Evolutionary conservation across 192 early-diverging fungal genomes (phyloP), one percentile per base, ranked within the genome.

Genomic region (Ambispora gerdemannii): DNA sequence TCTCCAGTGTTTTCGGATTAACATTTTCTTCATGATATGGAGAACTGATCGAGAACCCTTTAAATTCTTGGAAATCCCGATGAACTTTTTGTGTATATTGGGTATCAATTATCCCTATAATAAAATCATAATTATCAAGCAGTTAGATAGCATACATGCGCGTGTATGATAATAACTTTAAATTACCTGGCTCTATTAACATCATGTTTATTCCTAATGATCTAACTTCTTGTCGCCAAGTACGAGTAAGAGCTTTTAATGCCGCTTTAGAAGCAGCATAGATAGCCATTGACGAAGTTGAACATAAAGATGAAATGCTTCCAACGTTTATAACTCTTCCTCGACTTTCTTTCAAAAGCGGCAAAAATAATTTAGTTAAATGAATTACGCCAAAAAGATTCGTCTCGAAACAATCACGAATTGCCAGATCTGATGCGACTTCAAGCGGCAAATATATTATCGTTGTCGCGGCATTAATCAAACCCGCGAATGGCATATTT

Each of bases 291-390:
- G 49, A 33, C 3, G 67, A 6, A n/a, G 67, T 30, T 25, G n/a
- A 20, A 32, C 24, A 15, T 52, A 50, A 69, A 34, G 67, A 17
- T 19, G 67, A 47, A 4, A 69, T 35, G 6, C 67, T 69, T 32
- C 67, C 67, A 13, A 69, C 28, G 28, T 69, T 69, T 31, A 69
- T 38, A 11, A 69, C 67, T 19, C 67, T 22, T 22, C 67, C 67
- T 20, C 53, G 19, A 27, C 52, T 56, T 58, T 56, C 34, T 25
- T 52, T 33, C 43, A 69, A 69, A 19, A 69, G 25, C 22, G 67
- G 67, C 28, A 69, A 69, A 36, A 69, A 69, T 22, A 31, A 34
- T 27, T 69, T 69, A 22, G 67, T 69, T 28, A 69, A 25, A 69
- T 55, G 30, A 35, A 69, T 31, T 15, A 69, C 43, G 20, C 52